Conservation (phyloP, 2,329 filamentous ascomycete genomes). For the Beauveria caledonica region DNA sequence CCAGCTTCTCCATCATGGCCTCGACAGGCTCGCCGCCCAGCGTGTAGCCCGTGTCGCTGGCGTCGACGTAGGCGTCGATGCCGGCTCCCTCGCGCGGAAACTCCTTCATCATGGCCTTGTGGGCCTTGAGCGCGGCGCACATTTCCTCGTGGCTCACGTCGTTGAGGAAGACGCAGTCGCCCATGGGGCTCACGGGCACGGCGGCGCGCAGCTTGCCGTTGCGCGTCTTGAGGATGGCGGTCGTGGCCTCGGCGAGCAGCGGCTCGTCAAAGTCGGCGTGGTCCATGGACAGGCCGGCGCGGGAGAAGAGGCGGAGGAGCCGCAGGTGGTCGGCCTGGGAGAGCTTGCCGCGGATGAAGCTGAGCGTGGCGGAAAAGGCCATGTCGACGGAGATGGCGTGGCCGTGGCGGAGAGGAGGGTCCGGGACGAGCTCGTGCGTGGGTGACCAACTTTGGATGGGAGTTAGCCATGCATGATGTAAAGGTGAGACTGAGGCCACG, state of each 20-base stretch:
- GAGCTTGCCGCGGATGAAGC: slow-evolving; percentile 53
- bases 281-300: slow-evolving; percentile 63
- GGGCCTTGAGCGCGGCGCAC: slow-evolving; percentile 48
- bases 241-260: slow-evolving; percentile 56
- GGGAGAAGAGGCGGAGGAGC: slow-evolving; percentile 59
- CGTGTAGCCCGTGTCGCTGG: slow-evolving; percentile 56
- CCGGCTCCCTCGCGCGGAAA: slow-evolving; percentile 58
- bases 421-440: slow-evolving; percentile 60
- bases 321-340: slow-evolving; percentile 51
- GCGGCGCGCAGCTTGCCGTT: slow-evolving; percentile 61
- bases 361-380: slow-evolving; percentile 65
- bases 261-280: slow-evolving; percentile 59
- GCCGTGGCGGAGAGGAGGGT: slow-evolving; percentile 61
- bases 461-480: neutral
- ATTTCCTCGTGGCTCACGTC: slow-evolving; percentile 56
- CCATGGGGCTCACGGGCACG: slow-evolving; percentile 56
- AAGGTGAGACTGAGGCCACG: too few relatives aligned
- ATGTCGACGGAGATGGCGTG: slow-evolving; percentile 71
- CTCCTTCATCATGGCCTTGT: slow-evolving; percentile 55
- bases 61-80: slow-evolving; percentile 61
- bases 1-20: neutral
- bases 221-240: slow-evolving; percentile 62
- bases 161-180: slow-evolving; percentile 60
- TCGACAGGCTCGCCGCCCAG: slow-evolving; percentile 23
- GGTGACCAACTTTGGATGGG: slow-evolving; percentile 51